phyloP scores from a whole-genome alignment of 2,329 filamentous ascomycete genomes.

The Fusarium coffeatum region DNA sequence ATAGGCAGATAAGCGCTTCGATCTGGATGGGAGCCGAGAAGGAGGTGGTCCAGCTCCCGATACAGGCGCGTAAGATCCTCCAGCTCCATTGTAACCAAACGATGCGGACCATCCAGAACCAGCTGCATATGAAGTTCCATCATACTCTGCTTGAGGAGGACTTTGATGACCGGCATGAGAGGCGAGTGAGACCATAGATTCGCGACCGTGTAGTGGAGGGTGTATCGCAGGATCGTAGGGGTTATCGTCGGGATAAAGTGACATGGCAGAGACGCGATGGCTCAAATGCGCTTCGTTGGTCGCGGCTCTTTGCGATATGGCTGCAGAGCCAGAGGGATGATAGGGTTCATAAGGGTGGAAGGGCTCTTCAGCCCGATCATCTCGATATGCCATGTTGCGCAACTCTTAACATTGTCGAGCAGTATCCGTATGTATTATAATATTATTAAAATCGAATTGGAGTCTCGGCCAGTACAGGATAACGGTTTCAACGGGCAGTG shows the following conservation, averaged over 20 bases:
- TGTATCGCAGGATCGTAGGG: constrained; percentile 44
- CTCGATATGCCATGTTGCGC: constrained; percentile 48
- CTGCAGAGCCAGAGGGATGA: constrained; percentile 13
- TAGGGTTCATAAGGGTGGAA: constrained; percentile 38
- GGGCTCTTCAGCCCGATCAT: constrained; percentile 48
- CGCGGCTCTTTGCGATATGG: constrained; percentile 14
- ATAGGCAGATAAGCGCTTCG: constrained; percentile 44
- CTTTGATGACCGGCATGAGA: constrained; percentile 45
- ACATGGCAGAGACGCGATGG: constrained; percentile 52
- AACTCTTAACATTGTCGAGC: constrained; percentile 40
- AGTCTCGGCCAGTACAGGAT: not conserved
- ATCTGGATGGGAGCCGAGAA: constrained; percentile 41
- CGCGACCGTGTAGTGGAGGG: constrained; percentile 49
- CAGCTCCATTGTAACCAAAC: constrained; percentile 45
- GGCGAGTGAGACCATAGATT: constrained; percentile 56
- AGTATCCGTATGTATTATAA: not conserved
- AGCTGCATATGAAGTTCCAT: constrained; percentile 36
- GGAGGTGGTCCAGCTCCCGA: constrained; percentile 33
- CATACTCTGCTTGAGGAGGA: constrained; percentile 30
- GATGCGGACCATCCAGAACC: constrained; percentile 46
- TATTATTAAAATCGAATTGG: not conserved
- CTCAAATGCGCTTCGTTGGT: constrained; percentile 41
- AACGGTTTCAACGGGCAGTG: constrained; percentile 10
- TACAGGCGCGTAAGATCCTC: constrained; percentile 48
- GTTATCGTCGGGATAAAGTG: constrained; percentile 48